Evolutionary conservation across 768 basidiomycete species (phyloP).

Genomic region (Lactifluus rugatus): DNA sequence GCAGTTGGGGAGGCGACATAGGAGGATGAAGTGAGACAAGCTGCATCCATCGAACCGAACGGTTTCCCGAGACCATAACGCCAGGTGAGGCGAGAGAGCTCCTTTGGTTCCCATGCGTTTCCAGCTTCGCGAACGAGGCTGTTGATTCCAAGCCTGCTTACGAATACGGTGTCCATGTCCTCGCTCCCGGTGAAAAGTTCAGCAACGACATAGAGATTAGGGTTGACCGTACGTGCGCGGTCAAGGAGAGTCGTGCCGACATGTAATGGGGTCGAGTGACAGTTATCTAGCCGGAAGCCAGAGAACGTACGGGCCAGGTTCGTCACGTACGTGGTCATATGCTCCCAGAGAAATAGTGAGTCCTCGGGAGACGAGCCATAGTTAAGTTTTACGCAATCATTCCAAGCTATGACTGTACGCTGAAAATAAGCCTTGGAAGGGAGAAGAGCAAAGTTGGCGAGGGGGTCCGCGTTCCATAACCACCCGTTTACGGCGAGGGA

Average conservation of each 20-base stretch:
- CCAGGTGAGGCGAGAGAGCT: constrained; percentile 81
- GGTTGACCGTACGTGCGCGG: constrained; percentile 77
- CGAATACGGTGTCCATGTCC: constrained; percentile 87
- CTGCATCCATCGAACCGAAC: constrained; percentile 91
- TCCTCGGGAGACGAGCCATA: constrained; percentile 53
- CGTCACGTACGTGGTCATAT: constrained; percentile 80
- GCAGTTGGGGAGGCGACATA: constrained; percentile 70
- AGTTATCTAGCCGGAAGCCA: constrained; percentile 97
- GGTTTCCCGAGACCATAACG: constrained; percentile 89
- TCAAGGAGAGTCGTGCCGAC: constrained; percentile 97
- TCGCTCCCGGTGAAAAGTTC: constrained; percentile 96
- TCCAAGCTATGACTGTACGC: constrained; percentile 95
- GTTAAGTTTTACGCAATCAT: constrained; percentile 95
- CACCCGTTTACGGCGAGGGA: constrained; percentile 97
- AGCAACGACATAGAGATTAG: constrained; percentile 92
- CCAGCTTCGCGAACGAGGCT: constrained; percentile 92
- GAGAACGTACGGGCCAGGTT: constrained; percentile 78
- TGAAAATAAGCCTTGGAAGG: constrained; percentile 93
- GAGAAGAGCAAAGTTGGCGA: constrained; percentile 85
- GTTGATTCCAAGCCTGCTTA: constrained; percentile 87
- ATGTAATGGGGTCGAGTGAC: constrained; percentile 92
- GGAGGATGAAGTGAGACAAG: constrained; percentile 57
- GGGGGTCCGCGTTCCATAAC: constrained; percentile 96
- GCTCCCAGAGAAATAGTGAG: constrained; percentile 73
- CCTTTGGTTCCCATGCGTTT: constrained; percentile 83